phyloP scores from a whole-genome alignment of 768 basidiomycete genomes.

The Coprinopsis marcescibilis region DNA sequence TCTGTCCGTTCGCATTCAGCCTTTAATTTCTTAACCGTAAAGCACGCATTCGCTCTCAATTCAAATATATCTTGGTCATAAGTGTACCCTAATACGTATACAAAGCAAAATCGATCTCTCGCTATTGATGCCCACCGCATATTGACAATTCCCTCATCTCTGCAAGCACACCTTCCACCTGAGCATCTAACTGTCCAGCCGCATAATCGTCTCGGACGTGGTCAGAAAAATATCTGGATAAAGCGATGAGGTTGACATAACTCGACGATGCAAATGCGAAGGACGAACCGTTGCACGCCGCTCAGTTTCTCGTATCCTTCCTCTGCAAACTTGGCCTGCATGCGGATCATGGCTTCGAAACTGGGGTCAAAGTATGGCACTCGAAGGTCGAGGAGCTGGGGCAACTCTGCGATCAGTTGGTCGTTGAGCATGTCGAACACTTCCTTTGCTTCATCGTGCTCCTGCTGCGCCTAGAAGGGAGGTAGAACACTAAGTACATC shows the following conservation, averaged over 20 bases:
- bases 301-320: conserved; percentile 97
- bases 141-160: conserved; percentile 97
- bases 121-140: conserved; percentile 70
- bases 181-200: conserved; percentile 90
- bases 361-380: conserved; percentile 98
- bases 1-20: neutral
- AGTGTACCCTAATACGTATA: neutral
- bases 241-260: neutral
- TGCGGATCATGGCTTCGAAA: conserved; percentile 97
- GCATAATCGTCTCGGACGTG: conserved; percentile 95
- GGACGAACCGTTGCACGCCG: conserved; percentile 77
- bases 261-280: neutral
- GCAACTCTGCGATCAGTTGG: conserved; percentile 86
- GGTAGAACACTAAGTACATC: conserved; percentile 1
- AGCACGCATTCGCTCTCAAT: too few relatives aligned
- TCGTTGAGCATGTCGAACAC: conserved; percentile 91
- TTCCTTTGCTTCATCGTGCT: conserved; percentile 91
- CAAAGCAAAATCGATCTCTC: conserved; percentile 4
- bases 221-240: conserved; percentile 76
- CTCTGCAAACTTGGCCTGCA: conserved; percentile 96
- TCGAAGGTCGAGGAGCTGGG: conserved; percentile 88
- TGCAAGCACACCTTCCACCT: conserved; percentile 96
- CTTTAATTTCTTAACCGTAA: neutral
- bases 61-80: too few relatives aligned
- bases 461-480: conserved; percentile 75